Conservation (phyloP, 345 rosid genomes). For the Gossypium rotundifolium region DNA sequence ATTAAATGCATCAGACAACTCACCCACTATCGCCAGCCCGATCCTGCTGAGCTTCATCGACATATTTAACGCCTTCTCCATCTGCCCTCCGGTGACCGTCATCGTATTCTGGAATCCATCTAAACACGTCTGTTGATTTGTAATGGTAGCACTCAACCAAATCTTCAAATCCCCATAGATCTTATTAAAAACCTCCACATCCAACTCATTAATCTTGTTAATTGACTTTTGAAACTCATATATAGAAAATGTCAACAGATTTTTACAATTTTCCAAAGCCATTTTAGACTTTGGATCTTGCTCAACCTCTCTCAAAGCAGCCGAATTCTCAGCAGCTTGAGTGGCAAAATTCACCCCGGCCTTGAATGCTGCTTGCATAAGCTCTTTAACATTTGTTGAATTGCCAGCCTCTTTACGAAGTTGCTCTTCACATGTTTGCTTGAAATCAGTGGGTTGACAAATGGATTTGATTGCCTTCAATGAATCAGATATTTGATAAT, state of each 20-base stretch:
- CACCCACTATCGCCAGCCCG: slow-evolving; percentile 58
- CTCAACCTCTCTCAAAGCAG: slow-evolving; percentile 32
- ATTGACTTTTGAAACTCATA: slow-evolving; percentile 45
- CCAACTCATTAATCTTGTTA: slow-evolving; percentile 31
- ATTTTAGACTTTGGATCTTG: slow-evolving; percentile 44
- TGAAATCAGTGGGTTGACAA: slow-evolving; percentile 60
- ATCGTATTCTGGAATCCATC: slow-evolving; percentile 59
- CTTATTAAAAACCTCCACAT: slow-evolving; percentile 24
- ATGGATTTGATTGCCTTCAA: slow-evolving; percentile 54
- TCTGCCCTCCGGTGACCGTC: slow-evolving; percentile 41
- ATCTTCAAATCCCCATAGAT: slow-evolving; percentile 36
- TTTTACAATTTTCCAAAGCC: slow-evolving; percentile 53
- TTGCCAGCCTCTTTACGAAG: slow-evolving; percentile 31
- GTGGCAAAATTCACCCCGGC: slow-evolving; percentile 31
- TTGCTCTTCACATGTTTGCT: slow-evolving; percentile 43
- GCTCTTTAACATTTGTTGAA: slow-evolving; percentile 52
- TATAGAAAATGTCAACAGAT: slow-evolving; percentile 51
- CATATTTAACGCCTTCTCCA: slow-evolving; percentile 39
- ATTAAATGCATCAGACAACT: slow-evolving; percentile 31
- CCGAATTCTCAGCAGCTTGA: slow-evolving; percentile 43
- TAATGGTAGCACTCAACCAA: slow-evolving; percentile 75
- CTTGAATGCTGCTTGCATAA: slow-evolving; percentile 44
- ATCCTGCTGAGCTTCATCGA: slow-evolving; percentile 48
- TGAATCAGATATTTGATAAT: slow-evolving; percentile 27
- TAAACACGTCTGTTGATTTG: slow-evolving; percentile 65